Evolutionary conservation across 2,329 filamentous ascomycete genomes (phyloP).

Genomic region (Sclerotinia minor): DNA sequence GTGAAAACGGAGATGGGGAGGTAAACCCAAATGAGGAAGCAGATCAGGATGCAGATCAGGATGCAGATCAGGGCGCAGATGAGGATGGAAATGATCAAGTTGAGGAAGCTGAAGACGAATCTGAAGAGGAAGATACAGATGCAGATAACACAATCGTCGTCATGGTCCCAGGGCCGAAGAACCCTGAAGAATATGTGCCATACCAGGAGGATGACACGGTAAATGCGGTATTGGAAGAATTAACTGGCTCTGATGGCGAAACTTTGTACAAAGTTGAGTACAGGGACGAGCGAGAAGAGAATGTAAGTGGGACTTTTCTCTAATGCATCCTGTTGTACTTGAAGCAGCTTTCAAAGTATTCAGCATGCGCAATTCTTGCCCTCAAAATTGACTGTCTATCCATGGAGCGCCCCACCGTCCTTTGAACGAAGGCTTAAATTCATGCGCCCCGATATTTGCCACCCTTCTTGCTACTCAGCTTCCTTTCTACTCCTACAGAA

Average conservation of each 20-base stretch:
- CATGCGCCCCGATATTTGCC: not conserved
- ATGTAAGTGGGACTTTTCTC: constrained; percentile 36
- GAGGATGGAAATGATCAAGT: not conserved
- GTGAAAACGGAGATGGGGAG: not conserved
- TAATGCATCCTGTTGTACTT: too few species aligned
- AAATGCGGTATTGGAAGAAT: constrained; percentile 37
- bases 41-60: not conserved
- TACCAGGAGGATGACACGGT: constrained; percentile 39
- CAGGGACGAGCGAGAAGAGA: constrained; percentile 39
- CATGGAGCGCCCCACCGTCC: not conserved
- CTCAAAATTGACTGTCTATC: not conserved
- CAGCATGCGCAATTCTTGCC: not conserved
- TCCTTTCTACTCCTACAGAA: not conserved
- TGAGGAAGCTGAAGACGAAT: not conserved
- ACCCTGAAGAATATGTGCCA: constrained; percentile 38
- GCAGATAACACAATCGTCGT: constrained; percentile 31
- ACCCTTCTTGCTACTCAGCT: not conserved
- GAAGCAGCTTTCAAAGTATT: not conserved
- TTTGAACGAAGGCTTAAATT: not conserved
- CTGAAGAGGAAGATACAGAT: not conserved
- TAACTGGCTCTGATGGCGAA: constrained; percentile 29
- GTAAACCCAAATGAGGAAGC: not conserved
- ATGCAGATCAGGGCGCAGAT: not conserved
- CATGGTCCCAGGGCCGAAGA: constrained; percentile 34
- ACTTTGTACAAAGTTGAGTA: constrained; percentile 39